Evolutionary conservation across 306 rosid genomes (phyloP).

Genomic region (Phaseolus lunatus): DNA sequence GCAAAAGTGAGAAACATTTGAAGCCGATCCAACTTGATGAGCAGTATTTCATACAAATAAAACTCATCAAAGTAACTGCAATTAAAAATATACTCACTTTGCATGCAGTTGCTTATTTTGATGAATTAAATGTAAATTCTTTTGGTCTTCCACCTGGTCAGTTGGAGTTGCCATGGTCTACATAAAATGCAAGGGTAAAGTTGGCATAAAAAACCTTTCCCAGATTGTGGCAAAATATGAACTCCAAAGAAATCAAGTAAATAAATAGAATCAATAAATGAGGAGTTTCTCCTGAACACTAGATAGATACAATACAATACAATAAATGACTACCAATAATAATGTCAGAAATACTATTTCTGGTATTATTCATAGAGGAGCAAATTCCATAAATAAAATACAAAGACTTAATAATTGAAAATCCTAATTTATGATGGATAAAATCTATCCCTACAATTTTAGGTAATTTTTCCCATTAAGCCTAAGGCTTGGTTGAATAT

Average conservation of each 20-base stretch:
- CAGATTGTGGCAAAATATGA: background rate
- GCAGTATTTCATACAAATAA: background rate
- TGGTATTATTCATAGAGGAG: too few relatives aligned
- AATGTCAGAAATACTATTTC: too few relatives aligned
- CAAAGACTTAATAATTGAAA: too few relatives aligned
- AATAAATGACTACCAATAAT: too few relatives aligned
- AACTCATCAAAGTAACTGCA: conserved; percentile 4
- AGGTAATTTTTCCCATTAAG: too few relatives aligned
- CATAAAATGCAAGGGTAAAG: conserved; percentile 38
- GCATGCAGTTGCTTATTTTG: conserved; percentile 65
- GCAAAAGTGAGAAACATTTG: conserved; percentile 19
- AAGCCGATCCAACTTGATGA: conserved; percentile 28
- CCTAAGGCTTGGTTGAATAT: too few relatives aligned
- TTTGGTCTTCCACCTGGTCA: conserved; percentile 52
- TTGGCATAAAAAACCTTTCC: conserved; percentile 20
- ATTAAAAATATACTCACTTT: conserved; percentile 62
- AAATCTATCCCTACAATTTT: too few relatives aligned
- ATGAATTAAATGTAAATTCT: conserved; percentile 57
- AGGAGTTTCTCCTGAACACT: conserved; percentile 20
- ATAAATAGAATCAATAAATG: conserved; percentile 2
- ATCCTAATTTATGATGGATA: too few relatives aligned
- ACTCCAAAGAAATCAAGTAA: conserved; percentile 39
- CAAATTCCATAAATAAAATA: too few relatives aligned
- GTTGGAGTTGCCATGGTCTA: conserved; percentile 45
- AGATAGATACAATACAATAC: too few relatives aligned